Conservation (phyloP, 2,329 filamentous ascomycete species). For the Sclerotinia nivalis region DNA sequence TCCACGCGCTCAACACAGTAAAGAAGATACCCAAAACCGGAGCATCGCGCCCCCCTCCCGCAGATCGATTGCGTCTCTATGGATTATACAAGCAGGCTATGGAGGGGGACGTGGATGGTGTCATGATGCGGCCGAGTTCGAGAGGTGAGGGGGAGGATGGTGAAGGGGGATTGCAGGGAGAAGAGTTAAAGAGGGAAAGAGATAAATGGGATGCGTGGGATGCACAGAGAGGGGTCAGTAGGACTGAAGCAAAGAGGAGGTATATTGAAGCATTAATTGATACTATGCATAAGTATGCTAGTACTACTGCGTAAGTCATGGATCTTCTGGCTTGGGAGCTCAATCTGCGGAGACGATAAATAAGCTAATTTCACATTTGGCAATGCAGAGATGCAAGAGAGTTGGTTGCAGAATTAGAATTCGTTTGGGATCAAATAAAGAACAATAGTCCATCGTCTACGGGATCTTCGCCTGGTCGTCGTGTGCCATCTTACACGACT, state of each 20-base stretch:
- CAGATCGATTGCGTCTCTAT: constrained; percentile 88
- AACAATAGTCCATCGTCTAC: constrained; percentile 72
- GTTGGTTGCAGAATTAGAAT: constrained; percentile 92
- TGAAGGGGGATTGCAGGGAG: constrained; percentile 32
- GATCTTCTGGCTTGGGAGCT: background rate
- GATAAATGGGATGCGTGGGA: constrained; percentile 96
- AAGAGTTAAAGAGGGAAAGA: constrained; percentile 54
- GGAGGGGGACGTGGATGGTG: constrained; percentile 94
- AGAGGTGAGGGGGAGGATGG: constrained; percentile 60
- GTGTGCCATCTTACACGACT: constrained; percentile 37
- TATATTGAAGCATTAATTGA: constrained; percentile 94
- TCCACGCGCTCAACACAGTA: constrained; percentile 97
- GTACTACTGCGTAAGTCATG: constrained; percentile 65
- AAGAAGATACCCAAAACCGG: constrained; percentile 96
- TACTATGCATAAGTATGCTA: constrained; percentile 96
- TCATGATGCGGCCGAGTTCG: constrained; percentile 77
- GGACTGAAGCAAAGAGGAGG: constrained; percentile 89
- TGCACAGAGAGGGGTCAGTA: constrained; percentile 75
- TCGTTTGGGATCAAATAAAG: constrained; percentile 98
- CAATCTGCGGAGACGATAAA: background rate
- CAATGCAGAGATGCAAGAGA: constrained; percentile 71
- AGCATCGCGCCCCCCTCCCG: constrained; percentile 80
- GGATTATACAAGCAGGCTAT: constrained; percentile 98
- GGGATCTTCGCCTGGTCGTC: constrained; percentile 54
- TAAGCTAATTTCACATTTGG: constrained; percentile 25